phyloP scores from a whole-genome alignment of 202 grass and related monocot species.

The Miscanthus sacchariflorus region DNA sequence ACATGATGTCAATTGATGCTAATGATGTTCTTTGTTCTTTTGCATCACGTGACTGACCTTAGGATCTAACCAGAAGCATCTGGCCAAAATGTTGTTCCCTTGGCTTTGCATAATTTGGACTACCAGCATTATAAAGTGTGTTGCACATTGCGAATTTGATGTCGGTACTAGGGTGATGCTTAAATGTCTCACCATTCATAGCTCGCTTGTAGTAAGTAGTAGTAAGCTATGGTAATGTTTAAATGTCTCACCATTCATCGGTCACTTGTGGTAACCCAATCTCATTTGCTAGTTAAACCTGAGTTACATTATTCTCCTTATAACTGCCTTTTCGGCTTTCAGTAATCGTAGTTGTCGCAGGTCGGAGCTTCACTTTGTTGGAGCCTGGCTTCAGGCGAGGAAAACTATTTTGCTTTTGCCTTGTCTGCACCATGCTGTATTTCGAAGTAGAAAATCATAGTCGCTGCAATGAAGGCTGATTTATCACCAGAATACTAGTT shows the following conservation, averaged over 20 bases:
- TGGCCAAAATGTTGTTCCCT: background rate
- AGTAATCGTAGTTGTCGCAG: background rate
- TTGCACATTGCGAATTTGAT: background rate
- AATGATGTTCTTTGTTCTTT: constrained; percentile 36
- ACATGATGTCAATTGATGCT: constrained; percentile 6
- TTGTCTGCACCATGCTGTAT: background rate
- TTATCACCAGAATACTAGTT: background rate
- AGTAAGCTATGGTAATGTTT: background rate
- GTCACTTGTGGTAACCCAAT: background rate
- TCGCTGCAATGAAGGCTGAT: background rate
- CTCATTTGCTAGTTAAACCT: background rate
- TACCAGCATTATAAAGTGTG: background rate
- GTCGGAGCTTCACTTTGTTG: background rate
- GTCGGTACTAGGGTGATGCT: background rate
- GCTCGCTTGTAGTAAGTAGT: background rate
- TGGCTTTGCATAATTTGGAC: background rate
- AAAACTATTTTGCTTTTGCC: background rate
- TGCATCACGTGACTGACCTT: background rate
- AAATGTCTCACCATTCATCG: background rate
- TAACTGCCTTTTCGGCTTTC: background rate
- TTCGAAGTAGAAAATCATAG: background rate
- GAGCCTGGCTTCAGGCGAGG: background rate
- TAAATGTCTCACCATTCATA: background rate
- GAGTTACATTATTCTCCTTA: background rate
- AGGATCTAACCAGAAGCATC: background rate